Base-by-base conservation (phyloP, 2,329 filamentous ascomycete species). In the Fusarium piperis region DNA sequence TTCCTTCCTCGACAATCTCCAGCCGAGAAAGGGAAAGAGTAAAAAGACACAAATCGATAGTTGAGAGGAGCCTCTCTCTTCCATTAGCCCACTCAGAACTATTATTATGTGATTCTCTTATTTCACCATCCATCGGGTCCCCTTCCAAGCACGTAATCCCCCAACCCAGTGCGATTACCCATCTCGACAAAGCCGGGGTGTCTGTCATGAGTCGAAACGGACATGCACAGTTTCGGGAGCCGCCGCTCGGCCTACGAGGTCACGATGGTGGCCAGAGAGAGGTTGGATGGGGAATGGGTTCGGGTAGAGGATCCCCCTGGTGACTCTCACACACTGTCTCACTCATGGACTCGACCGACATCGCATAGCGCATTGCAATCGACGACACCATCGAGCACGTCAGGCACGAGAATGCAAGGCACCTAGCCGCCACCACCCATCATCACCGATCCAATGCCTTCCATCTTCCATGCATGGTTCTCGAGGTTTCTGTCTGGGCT, bases 401-500 rank as follows among this genome's bases (percentile, higher is more conserved):
- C 56, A 66, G 58, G 58, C 30, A 33, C 55, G 26, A 53, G 28
- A 44, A 44, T 60, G 70, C 65, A 68, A 73, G 67, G 67, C 70
- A 73, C 68, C 62, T 62, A 44, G 57, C 38, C 59, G 3, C 33
- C 55, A 38, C 57, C 57, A 39, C 10, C n/a, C 52, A 44, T 23
- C 58, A 61, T 46, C 61, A 52, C n/a, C 66, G 41, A 56, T 57
- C 51, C 52, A 58, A 33, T 46, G 15, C 38, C 57, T 41, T 52
- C 28, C 20, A 67, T 72, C 57, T 41, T 52, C 28, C 20, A 67
- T 72, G 66, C 66, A 67, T 56, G 69, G 57, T 72, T 71, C 68
- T 71, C 68, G 68, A 65, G 68, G 46, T 61, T 71, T 71, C 68
- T 72, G 66, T 65, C 41, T 39, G n/a, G 57, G 32, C 35, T 53